phyloP scores from a whole-genome alignment of 2,329 filamentous ascomycete species.

The Fusarium cicatricum region DNA sequence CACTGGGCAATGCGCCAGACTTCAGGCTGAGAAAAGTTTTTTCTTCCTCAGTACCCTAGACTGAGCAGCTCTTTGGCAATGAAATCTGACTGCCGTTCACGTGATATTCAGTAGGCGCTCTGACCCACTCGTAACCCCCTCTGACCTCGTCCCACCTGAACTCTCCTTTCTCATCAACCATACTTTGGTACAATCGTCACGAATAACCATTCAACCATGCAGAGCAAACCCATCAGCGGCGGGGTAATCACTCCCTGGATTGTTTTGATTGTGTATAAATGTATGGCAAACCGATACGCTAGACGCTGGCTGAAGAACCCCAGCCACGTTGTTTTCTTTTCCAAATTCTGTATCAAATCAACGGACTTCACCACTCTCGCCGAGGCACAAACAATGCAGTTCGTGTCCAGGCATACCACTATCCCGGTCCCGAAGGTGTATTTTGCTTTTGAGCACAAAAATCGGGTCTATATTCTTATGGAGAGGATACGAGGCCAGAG shows the following conservation, averaged over 20 bases:
- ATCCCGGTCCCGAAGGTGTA: conserved; percentile 56
- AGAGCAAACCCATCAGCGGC: too few relatives aligned
- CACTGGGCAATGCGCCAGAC: too few relatives aligned
- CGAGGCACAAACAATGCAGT: conserved; percentile 52
- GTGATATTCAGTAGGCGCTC: too few relatives aligned
- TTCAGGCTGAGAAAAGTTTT: too few relatives aligned
- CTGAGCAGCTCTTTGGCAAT: too few relatives aligned
- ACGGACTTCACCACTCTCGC: conserved; percentile 44
- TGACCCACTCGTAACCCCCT: too few relatives aligned
- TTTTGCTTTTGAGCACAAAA: conserved; percentile 49
- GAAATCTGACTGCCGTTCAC: too few relatives aligned
- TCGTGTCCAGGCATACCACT: conserved; percentile 50
- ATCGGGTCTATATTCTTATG: conserved; percentile 54
- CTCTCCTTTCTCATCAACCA: too few relatives aligned
- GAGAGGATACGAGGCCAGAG: conserved; percentile 44
- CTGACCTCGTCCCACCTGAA: too few relatives aligned
- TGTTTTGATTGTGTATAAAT: background rate
- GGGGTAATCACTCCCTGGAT: background rate
- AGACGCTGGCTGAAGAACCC: background rate
- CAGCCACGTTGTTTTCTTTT: background rate
- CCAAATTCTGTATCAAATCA: conserved; percentile 42
- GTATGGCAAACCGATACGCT: background rate
- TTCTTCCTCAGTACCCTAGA: too few relatives aligned
- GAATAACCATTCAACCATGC: too few relatives aligned
- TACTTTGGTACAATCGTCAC: too few relatives aligned